Evolutionary conservation across 2,329 filamentous ascomycete species (phyloP), one percentile per base, ranked within the genome.

Genomic region (Cryphonectria parasitica): DNA sequence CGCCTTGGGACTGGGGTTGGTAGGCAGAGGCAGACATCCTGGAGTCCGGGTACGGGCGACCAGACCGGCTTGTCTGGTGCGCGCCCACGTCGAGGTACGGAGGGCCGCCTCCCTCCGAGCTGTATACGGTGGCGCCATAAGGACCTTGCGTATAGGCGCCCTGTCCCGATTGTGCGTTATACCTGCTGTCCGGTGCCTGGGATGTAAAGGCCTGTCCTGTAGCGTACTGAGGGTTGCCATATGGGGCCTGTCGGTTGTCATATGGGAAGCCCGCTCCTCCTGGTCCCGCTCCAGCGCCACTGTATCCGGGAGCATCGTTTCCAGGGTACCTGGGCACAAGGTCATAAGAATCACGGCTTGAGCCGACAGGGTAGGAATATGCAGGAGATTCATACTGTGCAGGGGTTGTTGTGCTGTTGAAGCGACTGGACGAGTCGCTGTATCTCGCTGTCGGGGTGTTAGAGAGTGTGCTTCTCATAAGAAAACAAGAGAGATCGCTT

Each of bases 371-470:
- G 36, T 73, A 71, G 25, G 34, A 34, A 56, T 25, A 28, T 56
- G 49, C 58, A 66, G 69, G 69, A 66, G 58, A 67, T 36, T 72
- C 71, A 67, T 72, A 72, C 71, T 71, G 70, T 28, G 72, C 70
- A 74, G 74, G 76, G 77, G 66, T 76, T 74, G 66, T 72, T 61
- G 64, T 64, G 67, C 71, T 62, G 64, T 66, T 71, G 60, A 71
- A 71, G 39, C 73, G 70, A 74, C 73, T 85, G 80, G 87, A 82
- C 73, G 86, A 88, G 77, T 87, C 84, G 79, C 85, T 85, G 77
- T 88, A 88, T 79, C 86, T 85, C 77, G 83, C 87, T 89, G 82
- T 77, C 79, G 83, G 83, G 78, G 84, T 86, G 86, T 89, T 88
- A 89, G 87, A 88, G 80, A 79, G 82, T 69, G 69, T 66, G 41